A percentile compares a stretch with the other conserved stretches of the same genome.
phyloP scores from a whole-genome alignment of 306 rosid genomes.

The Sicyos edulis region DNA sequence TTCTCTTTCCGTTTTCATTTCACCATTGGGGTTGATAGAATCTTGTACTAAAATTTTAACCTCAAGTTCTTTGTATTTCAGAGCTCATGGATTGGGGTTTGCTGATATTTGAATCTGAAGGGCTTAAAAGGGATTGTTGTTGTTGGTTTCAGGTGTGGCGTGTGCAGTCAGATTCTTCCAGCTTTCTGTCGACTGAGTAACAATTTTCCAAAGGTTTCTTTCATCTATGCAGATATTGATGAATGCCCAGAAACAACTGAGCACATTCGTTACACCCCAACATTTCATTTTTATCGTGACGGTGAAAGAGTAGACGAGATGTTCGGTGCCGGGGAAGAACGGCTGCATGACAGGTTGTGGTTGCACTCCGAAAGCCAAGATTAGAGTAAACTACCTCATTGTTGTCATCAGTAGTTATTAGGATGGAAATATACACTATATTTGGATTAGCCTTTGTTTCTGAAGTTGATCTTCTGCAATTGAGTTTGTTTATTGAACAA shows the following conservation, averaged over 20 bases:
- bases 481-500: not conserved
- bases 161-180: slow-evolving; percentile 75
- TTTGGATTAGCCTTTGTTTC: not conserved
- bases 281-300: slow-evolving; percentile 64
- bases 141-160: slow-evolving; percentile 58
- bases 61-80: not conserved
- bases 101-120: not conserved
- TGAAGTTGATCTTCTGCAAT: not conserved
- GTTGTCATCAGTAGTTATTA: not conserved
- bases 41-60: no score
- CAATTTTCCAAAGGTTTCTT: slow-evolving; percentile 59
- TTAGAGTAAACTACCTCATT: not conserved
- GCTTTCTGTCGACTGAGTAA: slow-evolving; percentile 63
- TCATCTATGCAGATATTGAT: slow-evolving; percentile 73
- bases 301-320: slow-evolving; percentile 78
- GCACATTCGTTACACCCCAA: slow-evolving; percentile 74
- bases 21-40: no score
- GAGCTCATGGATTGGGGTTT: not conserved
- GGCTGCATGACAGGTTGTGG: slow-evolving; percentile 54
- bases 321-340: slow-evolving; percentile 56
- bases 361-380: slow-evolving; percentile 35
- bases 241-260: slow-evolving; percentile 86
- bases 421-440: not conserved
- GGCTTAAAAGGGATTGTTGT: not conserved
- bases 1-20: no score